phyloP scores from a whole-genome alignment of 345 rosid genomes.

The Lepidium aucheri region DNA sequence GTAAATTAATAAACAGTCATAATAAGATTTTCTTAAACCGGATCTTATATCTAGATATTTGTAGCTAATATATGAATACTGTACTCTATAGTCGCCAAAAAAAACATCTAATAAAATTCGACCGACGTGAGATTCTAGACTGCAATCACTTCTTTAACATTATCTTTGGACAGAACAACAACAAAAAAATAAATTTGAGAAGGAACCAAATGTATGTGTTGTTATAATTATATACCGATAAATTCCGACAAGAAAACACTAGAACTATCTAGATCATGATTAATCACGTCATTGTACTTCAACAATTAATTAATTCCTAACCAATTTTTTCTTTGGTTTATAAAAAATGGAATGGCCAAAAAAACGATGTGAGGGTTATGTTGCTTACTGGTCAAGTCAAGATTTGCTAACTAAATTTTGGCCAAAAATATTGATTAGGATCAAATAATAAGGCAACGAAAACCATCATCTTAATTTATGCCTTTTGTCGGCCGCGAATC shows the following conservation, averaged over 20 bases:
- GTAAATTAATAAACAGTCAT: not conserved
- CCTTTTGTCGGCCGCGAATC: slow-evolving; percentile 17
- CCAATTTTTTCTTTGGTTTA: too few relatives aligned
- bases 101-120: not conserved
- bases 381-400: slow-evolving; percentile 18
- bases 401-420: not conserved
- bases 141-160: not conserved
- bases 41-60: not conserved
- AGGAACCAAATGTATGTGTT: slow-evolving; percentile 23
- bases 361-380: slow-evolving; percentile 7
- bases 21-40: not conserved
- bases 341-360: not conserved
- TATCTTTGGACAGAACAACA: slow-evolving; percentile 3
- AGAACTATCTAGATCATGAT: slow-evolving; percentile 26
- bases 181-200: not conserved
- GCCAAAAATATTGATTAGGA: not conserved
- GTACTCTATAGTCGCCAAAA: too few relatives aligned
- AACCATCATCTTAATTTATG: slow-evolving; percentile 10
- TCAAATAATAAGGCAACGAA: not conserved
- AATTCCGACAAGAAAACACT: slow-evolving; percentile 25
- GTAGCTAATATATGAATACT: not conserved
- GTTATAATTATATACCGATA: slow-evolving; percentile 24
- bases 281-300: slow-evolving; percentile 17
- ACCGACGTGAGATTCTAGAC: not conserved
- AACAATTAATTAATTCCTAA: not conserved